These are phyloP conservation scores for Epicoccum nigrum DNA, from an alignment of 2,329 filamentous ascomycete genomes.

Conservation along the genomic window DNA sequence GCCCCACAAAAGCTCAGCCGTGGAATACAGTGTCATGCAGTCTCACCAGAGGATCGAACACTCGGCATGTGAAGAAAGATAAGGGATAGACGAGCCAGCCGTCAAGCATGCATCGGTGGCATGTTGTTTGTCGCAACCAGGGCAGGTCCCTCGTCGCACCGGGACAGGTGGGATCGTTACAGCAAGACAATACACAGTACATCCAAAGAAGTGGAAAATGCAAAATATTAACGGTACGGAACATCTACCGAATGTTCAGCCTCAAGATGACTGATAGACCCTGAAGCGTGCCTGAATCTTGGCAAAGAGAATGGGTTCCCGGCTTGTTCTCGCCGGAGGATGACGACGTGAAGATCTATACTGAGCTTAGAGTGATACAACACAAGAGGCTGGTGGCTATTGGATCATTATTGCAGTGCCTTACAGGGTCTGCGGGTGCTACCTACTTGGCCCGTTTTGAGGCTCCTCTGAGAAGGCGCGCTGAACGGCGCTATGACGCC, in stretches of 20 bases:
- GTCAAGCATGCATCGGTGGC: neutral
- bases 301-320: slow-evolving; percentile 12
- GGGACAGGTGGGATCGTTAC: neutral
- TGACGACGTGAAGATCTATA: slow-evolving; percentile 14
- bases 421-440: slow-evolving; percentile 4
- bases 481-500: slow-evolving; percentile 27
- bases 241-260: slow-evolving; percentile 15
- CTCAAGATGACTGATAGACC: slow-evolving; percentile 13
- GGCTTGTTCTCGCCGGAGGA: slow-evolving; percentile 16
- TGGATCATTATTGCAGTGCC: slow-evolving; percentile 1
- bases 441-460: slow-evolving; percentile 15
- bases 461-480: slow-evolving; percentile 23
- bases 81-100: slow-evolving; percentile 11
- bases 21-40: slow-evolving; percentile 23
- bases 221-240: neutral
- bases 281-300: no score
- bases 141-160: neutral
- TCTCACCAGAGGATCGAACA: slow-evolving; percentile 8
- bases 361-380: neutral
- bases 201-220: neutral
- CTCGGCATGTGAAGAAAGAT: slow-evolving; percentile 26
- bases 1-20: slow-evolving; percentile 27
- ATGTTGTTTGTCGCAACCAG: neutral
- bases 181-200: neutral
- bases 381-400: slow-evolving; percentile 1